Evolutionary conservation across 306 rosid species (phyloP).

Genomic region (Begonia loranthoides): DNA sequence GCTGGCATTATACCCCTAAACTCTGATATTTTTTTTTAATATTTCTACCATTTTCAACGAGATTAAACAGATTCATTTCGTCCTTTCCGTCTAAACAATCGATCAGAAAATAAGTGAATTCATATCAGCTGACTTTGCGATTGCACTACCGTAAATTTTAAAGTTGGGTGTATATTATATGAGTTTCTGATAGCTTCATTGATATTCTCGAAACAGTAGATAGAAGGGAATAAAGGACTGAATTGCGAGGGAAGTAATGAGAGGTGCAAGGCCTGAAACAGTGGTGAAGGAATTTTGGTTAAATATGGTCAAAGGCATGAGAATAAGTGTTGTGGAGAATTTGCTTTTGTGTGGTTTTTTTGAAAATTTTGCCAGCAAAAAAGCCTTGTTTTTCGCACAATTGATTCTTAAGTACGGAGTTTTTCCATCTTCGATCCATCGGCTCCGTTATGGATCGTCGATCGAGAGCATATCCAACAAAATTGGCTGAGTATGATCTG

Average conservation of each 20-base stretch:
- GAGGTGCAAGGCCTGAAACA: conserved; percentile 24
- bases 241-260: conserved; percentile 78
- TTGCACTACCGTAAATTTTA: too few relatives aligned
- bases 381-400: too few relatives aligned
- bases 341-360: conserved; percentile 59
- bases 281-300: conserved; percentile 37
- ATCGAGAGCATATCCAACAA: too few relatives aligned
- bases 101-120: too few relatives aligned
- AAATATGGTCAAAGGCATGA: conserved; percentile 48
- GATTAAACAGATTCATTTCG: conserved; percentile 3
- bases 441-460: too few relatives aligned
- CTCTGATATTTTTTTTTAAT: background rate
- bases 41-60: conserved; percentile 2
- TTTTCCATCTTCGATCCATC: too few relatives aligned
- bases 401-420: too few relatives aligned
- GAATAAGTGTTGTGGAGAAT: conserved; percentile 47
- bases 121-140: too few relatives aligned
- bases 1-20: conserved; percentile 5
- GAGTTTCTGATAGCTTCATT: too few relatives aligned
- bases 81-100: background rate
- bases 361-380: conserved; percentile 4
- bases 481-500: too few relatives aligned
- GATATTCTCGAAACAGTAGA: conserved; percentile 17
- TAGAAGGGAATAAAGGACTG: conserved; percentile 75
- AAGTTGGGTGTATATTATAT: too few relatives aligned